These are phyloP conservation scores for Ganoderma lucidum DNA, from an alignment of 1,284 basidiomycete genomes.

Conservation along the genomic window DNA sequence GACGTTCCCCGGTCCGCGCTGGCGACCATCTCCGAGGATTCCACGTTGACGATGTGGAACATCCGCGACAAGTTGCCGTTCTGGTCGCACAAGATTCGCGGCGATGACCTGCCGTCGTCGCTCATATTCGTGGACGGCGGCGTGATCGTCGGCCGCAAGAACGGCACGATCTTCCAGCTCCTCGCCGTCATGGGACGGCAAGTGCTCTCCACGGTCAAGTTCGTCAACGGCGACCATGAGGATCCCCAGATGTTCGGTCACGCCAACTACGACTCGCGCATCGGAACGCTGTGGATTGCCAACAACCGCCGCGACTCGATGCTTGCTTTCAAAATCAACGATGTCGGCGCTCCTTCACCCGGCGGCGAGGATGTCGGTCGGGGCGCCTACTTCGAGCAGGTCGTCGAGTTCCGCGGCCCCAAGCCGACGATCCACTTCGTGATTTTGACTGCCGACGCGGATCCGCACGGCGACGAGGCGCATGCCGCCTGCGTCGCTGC, in stretches of 20 bases:
- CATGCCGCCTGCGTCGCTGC: conserved; percentile 82
- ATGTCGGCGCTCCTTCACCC: conserved; percentile 58
- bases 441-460: conserved; percentile 80
- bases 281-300: conserved; percentile 85
- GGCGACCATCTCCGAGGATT: conserved; percentile 81
- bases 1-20: conserved; percentile 76
- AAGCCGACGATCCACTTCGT: conserved; percentile 87
- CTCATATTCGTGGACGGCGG: conserved; percentile 82
- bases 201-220: conserved; percentile 80
- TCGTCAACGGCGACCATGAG: conserved; percentile 70
- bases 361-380: conserved; percentile 65
- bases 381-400: conserved; percentile 73
- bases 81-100: conserved; percentile 75
- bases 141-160: conserved; percentile 80
- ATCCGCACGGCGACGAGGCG: conserved; percentile 80
- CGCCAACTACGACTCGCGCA: conserved; percentile 80
- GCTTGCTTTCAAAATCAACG: conserved; percentile 78
- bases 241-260: conserved; percentile 87
- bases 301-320: conserved; percentile 84
- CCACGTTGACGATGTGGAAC: conserved; percentile 80
- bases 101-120: conserved; percentile 81
- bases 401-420: conserved; percentile 82
- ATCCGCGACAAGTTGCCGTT: conserved; percentile 77
- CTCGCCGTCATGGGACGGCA: conserved; percentile 73
- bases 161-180: conserved; percentile 82